Conservation (phyloP, 352 stramenopile species). For the Phytophthora foliorum region DNA sequence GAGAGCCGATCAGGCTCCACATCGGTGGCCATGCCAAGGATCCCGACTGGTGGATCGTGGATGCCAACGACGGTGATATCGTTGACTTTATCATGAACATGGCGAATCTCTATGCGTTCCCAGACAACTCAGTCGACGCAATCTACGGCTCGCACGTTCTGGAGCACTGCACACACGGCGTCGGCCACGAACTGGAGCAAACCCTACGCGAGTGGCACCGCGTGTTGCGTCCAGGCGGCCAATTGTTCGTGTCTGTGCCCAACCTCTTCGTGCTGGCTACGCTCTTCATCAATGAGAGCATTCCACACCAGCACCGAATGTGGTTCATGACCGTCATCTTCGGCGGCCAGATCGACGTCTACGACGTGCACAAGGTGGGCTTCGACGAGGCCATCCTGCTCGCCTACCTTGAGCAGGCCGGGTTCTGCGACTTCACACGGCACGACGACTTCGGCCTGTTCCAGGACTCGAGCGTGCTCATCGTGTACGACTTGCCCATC, state of each 20-base stretch:
- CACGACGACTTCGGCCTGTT: conserved; percentile 69
- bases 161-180: conserved; percentile 77
- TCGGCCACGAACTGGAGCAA: conserved; percentile 50
- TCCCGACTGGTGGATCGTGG: conserved; percentile 76
- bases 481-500: conserved; percentile 57
- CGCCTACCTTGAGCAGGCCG: conserved; percentile 49
- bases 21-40: conserved; percentile 60
- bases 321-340: conserved; percentile 84
- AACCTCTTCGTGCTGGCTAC: conserved; percentile 67
- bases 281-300: conserved; percentile 67
- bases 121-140: conserved; percentile 55
- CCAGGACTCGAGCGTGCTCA: conserved; percentile 54
- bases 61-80: conserved; percentile 53
- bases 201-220: conserved; percentile 82
- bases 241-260: conserved; percentile 71
- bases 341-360: conserved; percentile 68
- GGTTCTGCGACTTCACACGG: conserved; percentile 67
- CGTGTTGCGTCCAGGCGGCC: conserved; percentile 64
- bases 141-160: conserved; percentile 86
- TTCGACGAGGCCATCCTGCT: conserved; percentile 70
- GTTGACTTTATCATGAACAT: conserved; percentile 79
- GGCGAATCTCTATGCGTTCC: conserved; percentile 75
- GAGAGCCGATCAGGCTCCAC: conserved; percentile 62
- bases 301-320: conserved; percentile 60
- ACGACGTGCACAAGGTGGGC: conserved; percentile 84